phyloP scores from a whole-genome alignment of 371 early-diverging fungal species.

The Apophysomyces sp. region DNA sequence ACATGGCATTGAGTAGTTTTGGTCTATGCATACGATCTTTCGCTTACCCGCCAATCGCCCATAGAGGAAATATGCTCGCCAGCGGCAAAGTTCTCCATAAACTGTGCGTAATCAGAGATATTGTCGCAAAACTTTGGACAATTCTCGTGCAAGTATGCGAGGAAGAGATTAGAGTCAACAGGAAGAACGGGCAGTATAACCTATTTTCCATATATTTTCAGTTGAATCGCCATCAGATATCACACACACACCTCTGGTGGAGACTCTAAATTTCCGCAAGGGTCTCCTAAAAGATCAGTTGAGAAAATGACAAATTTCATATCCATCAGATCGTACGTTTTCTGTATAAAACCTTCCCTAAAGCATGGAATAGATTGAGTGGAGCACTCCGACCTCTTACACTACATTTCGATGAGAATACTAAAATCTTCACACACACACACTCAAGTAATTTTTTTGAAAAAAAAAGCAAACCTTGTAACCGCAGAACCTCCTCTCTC shows the following conservation, averaged over 20 bases:
- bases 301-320: not conserved
- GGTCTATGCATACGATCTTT: not conserved
- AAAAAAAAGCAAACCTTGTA: not conserved
- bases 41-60: constrained; percentile 22
- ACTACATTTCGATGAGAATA: not conserved
- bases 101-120: constrained; percentile 12
- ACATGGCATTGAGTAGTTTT: not conserved
- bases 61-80: constrained; percentile 26
- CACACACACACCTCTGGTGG: constrained; percentile 20
- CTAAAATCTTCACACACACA: not conserved
- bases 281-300: constrained; percentile 3
- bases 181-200: constrained; percentile 22
- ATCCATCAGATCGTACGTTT: constrained; percentile 19
- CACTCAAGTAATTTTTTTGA: too few species aligned
- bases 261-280: constrained; percentile 22
- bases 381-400: constrained; percentile 14
- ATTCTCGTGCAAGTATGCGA: constrained; percentile 28
- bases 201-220: not conserved
- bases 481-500: not conserved
- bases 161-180: constrained; percentile 18
- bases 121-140: constrained; percentile 15
- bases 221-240: not conserved
- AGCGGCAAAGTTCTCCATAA: constrained; percentile 16
- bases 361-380: constrained; percentile 34
- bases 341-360: constrained; percentile 42